Percentiles rank a stretch among this genome's conserved stretches.
Evolutionary conservation across 192 early-diverging fungal species (phyloP).

Genomic region (Geranomyces variabilis): DNA sequence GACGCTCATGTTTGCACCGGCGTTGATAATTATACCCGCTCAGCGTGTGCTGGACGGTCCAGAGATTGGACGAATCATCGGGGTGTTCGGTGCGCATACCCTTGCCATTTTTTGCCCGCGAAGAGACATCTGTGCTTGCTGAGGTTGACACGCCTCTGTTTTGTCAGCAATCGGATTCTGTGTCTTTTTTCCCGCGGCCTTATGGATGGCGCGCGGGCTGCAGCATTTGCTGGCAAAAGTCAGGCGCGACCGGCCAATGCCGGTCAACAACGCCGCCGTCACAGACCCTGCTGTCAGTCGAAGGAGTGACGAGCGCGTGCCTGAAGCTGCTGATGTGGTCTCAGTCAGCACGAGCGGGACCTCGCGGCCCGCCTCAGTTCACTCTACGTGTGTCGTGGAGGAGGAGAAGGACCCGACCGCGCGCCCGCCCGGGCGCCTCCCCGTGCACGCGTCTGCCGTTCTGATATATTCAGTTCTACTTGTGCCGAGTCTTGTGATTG

Average conservation of each 20-base stretch:
- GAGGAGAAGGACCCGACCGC: too few relatives aligned
- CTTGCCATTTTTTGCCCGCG: background rate
- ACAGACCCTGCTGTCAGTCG: too few relatives aligned
- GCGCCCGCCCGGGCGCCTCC: background rate
- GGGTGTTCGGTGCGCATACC: conserved; percentile 3
- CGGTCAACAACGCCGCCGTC: too few relatives aligned
- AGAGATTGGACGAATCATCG: conserved; percentile 22
- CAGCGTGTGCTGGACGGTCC: background rate
- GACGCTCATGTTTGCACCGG: conserved; percentile 26
- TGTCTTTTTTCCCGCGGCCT: background rate
- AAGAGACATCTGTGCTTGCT: too few relatives aligned
- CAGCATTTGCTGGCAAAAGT: background rate
- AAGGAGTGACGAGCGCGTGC: too few relatives aligned
- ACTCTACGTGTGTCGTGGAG: too few relatives aligned
- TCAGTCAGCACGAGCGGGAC: too few relatives aligned
- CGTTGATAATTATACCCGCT: conserved; percentile 6
- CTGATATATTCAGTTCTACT: background rate
- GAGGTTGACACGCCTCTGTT: background rate
- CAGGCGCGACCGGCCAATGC: too few relatives aligned
- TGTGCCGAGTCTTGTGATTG: conserved; percentile 7
- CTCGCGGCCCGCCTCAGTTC: too few relatives aligned
- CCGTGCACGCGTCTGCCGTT: conserved; percentile 17
- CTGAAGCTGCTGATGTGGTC: too few relatives aligned
- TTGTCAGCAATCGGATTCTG: conserved; percentile 5
- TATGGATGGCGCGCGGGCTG: conserved; percentile 4